Conservation (phyloP, 2,329 filamentous ascomycete species). For the Endoconidiophora polonica region DNA sequence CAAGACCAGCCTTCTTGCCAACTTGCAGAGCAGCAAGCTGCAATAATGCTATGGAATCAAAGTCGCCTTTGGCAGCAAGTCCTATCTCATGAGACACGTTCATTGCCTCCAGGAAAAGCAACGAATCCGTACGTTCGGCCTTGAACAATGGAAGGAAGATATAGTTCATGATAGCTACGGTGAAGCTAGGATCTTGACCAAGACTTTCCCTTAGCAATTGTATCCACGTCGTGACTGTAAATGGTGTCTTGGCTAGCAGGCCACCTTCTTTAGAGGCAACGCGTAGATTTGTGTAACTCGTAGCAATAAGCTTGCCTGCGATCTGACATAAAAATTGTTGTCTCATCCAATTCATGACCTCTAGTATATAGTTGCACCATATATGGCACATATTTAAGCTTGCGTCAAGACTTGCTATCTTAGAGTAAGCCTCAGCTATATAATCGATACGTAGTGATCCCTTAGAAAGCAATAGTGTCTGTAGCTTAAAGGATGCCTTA, state of each 20-base stretch:
- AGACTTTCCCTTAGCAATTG: constrained; percentile 38
- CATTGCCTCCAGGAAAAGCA: constrained; percentile 41
- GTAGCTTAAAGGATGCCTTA: constrained; percentile 51
- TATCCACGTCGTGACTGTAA: constrained; percentile 33
- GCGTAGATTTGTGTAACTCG: constrained; percentile 34
- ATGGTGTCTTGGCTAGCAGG: constrained; percentile 14
- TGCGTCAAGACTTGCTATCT: constrained; percentile 18
- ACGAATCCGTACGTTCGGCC: constrained; percentile 33
- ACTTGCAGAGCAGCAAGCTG: constrained; percentile 52
- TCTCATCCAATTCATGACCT: constrained; percentile 38
- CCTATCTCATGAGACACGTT: constrained; percentile 32
- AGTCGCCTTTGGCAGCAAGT: constrained; percentile 20
- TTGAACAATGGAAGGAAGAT: constrained; percentile 47
- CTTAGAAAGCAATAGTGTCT: constrained; percentile 50
- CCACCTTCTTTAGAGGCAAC: constrained; percentile 18
- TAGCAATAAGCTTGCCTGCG: constrained; percentile 44
- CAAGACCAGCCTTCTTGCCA: constrained; percentile 52
- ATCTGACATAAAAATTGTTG: constrained; percentile 41
- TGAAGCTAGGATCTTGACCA: constrained; percentile 29
- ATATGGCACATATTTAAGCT: constrained; percentile 22
- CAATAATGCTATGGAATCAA: constrained; percentile 39
- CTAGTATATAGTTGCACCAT: constrained; percentile 35
- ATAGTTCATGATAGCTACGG: constrained; percentile 49
- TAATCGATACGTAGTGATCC: constrained; percentile 33
- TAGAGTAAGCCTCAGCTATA: constrained; percentile 27